Evolutionary conservation across 2,329 filamentous ascomycete genomes (phyloP).

Genomic region (Neofusicoccum laricinum): DNA sequence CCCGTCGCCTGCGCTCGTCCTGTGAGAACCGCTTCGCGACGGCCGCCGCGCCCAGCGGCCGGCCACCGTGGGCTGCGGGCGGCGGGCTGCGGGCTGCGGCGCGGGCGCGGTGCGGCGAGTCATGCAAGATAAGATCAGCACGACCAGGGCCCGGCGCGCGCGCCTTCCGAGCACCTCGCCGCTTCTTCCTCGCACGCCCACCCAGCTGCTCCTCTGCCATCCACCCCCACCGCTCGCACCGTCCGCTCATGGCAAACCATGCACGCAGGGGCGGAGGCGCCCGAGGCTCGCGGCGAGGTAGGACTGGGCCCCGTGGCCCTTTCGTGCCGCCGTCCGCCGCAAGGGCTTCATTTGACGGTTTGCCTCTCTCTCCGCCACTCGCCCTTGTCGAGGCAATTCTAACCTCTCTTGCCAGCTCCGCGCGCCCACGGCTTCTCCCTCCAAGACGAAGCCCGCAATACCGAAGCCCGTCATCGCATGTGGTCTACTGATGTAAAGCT

Average conservation of each 20-base stretch:
- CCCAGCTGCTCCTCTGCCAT: background rate
- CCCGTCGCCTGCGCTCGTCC: background rate
- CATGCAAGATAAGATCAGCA: conserved; percentile 10
- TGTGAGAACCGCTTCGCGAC: background rate
- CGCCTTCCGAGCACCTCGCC: conserved; percentile 5
- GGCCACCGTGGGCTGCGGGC: background rate
- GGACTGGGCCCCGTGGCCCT: background rate
- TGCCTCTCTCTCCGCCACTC: background rate
- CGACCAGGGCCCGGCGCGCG: background rate
- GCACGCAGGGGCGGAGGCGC: conserved; percentile 3
- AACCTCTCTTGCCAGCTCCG: background rate
- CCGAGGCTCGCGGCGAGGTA: background rate
- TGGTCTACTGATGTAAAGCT: conserved; percentile 51
- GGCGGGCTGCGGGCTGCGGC: too few relatives aligned
- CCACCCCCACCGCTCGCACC: background rate
- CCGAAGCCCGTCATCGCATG: conserved; percentile 47
- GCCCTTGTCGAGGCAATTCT: background rate
- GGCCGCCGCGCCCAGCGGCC: background rate
- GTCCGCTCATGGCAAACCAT: conserved; percentile 7
- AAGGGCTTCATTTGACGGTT: background rate
- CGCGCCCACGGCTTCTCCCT: conserved; percentile 41
- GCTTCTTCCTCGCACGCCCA: background rate
- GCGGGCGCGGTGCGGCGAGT: too few relatives aligned
- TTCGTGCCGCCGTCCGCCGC: background rate
- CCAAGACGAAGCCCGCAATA: conserved; percentile 58